These are phyloP conservation scores for Pseudogymnoascus sp. DNA, from an alignment of 2,329 filamentous ascomycete species.

Conservation along the genomic window DNA sequence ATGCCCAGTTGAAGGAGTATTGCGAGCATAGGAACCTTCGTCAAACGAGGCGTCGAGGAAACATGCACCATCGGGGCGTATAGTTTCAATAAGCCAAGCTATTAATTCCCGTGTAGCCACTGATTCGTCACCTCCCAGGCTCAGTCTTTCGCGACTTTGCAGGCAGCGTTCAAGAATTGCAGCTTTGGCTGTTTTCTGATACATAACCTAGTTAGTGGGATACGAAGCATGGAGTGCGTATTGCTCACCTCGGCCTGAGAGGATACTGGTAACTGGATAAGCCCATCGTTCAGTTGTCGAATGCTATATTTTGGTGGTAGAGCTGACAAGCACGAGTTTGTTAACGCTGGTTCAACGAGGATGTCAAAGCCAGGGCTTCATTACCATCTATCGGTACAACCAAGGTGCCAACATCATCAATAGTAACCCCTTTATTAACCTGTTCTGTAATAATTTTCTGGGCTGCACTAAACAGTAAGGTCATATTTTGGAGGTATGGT, in stretches of 20 bases:
- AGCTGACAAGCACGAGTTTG: not conserved
- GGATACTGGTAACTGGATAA: not conserved
- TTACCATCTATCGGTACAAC: not conserved
- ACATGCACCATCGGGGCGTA: not conserved
- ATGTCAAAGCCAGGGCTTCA: not conserved
- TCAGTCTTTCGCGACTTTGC: not conserved
- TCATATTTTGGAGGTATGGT: not conserved
- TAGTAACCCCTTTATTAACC: not conserved
- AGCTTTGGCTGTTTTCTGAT: not conserved
- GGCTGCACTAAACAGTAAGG: not conserved
- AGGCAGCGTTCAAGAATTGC: not conserved
- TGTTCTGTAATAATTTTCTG: not conserved
- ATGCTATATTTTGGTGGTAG: not conserved
- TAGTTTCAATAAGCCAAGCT: not conserved
- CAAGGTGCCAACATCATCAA: not conserved
- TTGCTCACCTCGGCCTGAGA: not conserved
- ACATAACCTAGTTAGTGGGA: conserved; percentile 1
- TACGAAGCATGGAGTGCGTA: not conserved
- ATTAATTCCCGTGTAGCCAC: not conserved
- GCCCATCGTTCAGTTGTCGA: conserved; percentile 3
- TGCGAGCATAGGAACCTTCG: not conserved
- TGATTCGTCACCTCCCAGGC: not conserved
- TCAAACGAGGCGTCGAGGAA: not conserved
- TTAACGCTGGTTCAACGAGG: not conserved
- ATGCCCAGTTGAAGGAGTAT: not conserved